Percentiles rank a stretch among this genome's conserved stretches.
Conservation (phyloP, 176 grass and related monocot species). For the Cocos nucifera region DNA sequence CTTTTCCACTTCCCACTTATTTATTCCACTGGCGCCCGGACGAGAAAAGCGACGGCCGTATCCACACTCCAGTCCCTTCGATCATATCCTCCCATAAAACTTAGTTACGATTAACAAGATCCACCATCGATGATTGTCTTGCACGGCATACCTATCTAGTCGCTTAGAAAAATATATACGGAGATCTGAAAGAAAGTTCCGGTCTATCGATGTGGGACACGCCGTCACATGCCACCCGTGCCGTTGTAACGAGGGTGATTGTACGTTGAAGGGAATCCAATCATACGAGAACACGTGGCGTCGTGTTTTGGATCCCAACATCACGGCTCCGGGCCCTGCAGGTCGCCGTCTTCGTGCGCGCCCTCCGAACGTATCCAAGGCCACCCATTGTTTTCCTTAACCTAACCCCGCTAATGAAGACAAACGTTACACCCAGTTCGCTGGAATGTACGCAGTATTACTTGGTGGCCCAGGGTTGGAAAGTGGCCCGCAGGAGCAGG, state of each 20-base stretch:
- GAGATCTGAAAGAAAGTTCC: background rate
- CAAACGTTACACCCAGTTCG: no score
- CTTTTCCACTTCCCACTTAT: background rate
- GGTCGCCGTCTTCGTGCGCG: no score
- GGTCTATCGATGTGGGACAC: background rate
- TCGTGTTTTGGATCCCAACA: no score
- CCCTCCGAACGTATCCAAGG: no score
- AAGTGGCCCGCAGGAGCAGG: no score
- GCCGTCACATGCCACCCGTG: slow-evolving; percentile 23
- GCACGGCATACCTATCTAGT: background rate
- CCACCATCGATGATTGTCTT: background rate
- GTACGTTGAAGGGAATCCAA: background rate
- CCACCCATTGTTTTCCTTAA: no score
- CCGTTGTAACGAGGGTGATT: background rate
- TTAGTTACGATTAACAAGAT: background rate
- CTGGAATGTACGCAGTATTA: no score
- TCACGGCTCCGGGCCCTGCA: no score
- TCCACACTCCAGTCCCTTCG: background rate
- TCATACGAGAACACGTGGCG: no score
- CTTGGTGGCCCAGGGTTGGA: no score
- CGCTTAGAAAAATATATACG: background rate
- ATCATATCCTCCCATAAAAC: no score
- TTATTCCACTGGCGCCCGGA: slow-evolving; percentile 1
- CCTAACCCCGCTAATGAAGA: no score
- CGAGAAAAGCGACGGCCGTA: background rate